phyloP scores from a whole-genome alignment of 1,284 basidiomycete species.

The Bjerkandera adusta region DNA sequence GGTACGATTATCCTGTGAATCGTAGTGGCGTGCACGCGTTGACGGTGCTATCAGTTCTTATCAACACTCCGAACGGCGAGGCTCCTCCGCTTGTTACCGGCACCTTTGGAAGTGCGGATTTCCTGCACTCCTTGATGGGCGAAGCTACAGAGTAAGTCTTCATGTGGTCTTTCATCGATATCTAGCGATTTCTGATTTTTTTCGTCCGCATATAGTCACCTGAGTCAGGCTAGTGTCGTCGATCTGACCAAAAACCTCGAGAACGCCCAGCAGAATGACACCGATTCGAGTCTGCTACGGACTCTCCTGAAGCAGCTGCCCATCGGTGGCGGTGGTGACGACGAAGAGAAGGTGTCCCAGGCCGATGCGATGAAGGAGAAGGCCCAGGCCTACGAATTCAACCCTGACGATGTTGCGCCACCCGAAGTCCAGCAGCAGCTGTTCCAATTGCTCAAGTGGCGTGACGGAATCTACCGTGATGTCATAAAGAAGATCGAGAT shows the following conservation, averaged over 20 bases:
- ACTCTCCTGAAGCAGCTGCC: constrained; percentile 55
- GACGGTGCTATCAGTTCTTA: constrained; percentile 36
- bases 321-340: constrained; percentile 45
- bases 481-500: constrained; percentile 56
- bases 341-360: constrained; percentile 48
- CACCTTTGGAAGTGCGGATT: constrained; percentile 80
- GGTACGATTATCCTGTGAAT: constrained; percentile 34
- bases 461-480: constrained; percentile 56
- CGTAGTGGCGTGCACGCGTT: not conserved
- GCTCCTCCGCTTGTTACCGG: constrained; percentile 82
- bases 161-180: not conserved
- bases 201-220: constrained; percentile 36
- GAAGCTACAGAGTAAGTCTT: constrained; percentile 44
- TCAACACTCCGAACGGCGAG: constrained; percentile 71
- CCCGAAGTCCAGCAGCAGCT: constrained; percentile 71
- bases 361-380: constrained; percentile 51
- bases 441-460: constrained; percentile 71
- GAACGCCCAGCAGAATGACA: constrained; percentile 34
- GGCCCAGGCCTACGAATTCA: constrained; percentile 52
- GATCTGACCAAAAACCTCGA: constrained; percentile 74
- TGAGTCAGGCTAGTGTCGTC: constrained; percentile 76
- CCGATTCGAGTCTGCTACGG: constrained; percentile 40
- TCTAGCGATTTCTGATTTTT: too few relatives aligned
- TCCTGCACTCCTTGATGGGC: constrained; percentile 63
- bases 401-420: constrained; percentile 59